Base-by-base conservation (phyloP, 768 basidiomycete genomes). In the Rhodotorula babjevae region DNA sequence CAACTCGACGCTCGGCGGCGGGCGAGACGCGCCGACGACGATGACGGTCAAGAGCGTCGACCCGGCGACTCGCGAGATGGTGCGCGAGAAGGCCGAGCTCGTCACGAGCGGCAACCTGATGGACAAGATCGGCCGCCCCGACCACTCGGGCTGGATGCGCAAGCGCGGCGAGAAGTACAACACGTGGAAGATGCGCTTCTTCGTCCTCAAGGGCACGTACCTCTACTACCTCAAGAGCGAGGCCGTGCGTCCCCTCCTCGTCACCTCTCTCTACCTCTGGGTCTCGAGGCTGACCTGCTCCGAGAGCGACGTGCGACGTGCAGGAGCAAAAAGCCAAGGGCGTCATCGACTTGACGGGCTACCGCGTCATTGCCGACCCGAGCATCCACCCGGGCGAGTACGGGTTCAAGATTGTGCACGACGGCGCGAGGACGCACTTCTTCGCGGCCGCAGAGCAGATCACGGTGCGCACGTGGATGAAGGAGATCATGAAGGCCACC, bases 401-500 rank as follows among this genome's bases (percentile, higher is more conserved):
- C 81, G 94, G 92, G 10, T 98, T 98, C 87, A 86, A 91, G 77
- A 90, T 98, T 73, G 87, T 94, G 46, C 94, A 97, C 76, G 91
- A 93, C 58, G 82, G 85, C 14, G 90, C 92, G 80, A 91, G 90
- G 82, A 84, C 90, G 2, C 93, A 98, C 80, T 92, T 82, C 79
- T 99, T 99, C 82, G 92, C 91, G 74, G 92, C 92, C 0, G 90
- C 93, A 33, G 93, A 97, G 78, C 91, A 92, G 81, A 78, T 82
- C 1, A 82, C 87, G 50, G 85, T 96, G 61, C 87, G 96, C n/a
- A 92, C 92, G 75, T 98, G 96, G 95, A 98, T 98, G 96, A 99
- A 98, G 83, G 92, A 94, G 15, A 87, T 99, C 76, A 97, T 98
- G 92, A 99, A 98, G 80, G 92, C 95, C 5, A 97, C 95, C 21